phyloP scores from a whole-genome alignment of 1,284 basidiomycete genomes.

The Wolfiporia cocos region DNA sequence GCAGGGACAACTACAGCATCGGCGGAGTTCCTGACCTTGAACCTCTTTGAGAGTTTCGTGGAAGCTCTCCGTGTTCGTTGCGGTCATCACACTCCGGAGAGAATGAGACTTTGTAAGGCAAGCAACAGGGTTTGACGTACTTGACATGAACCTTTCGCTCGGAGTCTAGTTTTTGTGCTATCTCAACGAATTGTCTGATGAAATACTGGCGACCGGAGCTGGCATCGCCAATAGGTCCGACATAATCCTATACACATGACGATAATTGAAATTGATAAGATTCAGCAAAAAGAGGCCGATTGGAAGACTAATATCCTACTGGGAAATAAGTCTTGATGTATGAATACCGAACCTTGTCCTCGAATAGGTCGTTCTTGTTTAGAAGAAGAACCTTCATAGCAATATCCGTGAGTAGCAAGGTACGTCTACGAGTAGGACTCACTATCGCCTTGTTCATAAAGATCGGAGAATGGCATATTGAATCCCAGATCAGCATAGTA shows the following conservation, averaged over 20 bases:
- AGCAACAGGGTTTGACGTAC: no score
- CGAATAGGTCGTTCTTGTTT: constrained; percentile 89
- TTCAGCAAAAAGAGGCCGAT: no score
- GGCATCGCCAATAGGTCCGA: constrained; percentile 64
- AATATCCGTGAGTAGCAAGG: constrained; percentile 4
- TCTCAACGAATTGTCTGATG: constrained; percentile 75
- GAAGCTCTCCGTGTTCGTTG: constrained; percentile 89
- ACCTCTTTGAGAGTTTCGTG: constrained; percentile 92
- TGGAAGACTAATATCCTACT: constrained; percentile 36
- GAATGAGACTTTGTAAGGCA: no score
- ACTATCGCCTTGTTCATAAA: constrained; percentile 90
- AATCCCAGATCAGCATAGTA: constrained; percentile 93
- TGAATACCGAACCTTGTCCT: constrained; percentile 74
- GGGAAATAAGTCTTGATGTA: constrained; percentile 85
- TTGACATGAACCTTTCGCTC: constrained; percentile 90
- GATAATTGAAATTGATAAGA: no score
- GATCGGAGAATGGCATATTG: constrained; percentile 91
- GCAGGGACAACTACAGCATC: constrained; percentile 7
- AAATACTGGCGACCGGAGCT: constrained; percentile 86
- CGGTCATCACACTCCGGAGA: constrained; percentile 73
- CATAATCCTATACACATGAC: constrained; percentile 74
- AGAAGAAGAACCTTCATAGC: constrained; percentile 75
- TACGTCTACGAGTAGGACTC: constrained; percentile 20
- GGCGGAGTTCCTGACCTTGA: constrained; percentile 69
- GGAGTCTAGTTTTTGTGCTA: constrained; percentile 77